phyloP scores from a whole-genome alignment of 345 rosid genomes.

The Aquilaria yunnanensis region DNA sequence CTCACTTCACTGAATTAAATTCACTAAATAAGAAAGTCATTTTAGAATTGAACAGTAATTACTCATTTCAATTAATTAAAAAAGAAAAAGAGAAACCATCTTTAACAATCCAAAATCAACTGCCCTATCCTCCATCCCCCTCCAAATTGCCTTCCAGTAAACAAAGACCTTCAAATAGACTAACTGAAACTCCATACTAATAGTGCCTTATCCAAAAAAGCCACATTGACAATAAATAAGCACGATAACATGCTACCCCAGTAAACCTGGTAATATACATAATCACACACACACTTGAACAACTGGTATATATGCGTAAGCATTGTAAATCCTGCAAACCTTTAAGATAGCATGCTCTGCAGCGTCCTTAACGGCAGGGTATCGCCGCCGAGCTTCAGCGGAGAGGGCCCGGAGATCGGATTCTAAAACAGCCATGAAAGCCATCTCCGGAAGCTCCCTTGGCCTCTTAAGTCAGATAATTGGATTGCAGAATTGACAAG shows the following conservation, averaged over 20 bases:
- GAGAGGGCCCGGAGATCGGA: conserved; percentile 99
- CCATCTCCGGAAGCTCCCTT: conserved; percentile 40
- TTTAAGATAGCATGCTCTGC: conserved; percentile 93
- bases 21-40: too few species aligned
- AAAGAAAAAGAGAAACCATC: too few species aligned
- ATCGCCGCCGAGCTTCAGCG: conserved; percentile 89
- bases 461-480: not conserved
- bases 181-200: too few species aligned
- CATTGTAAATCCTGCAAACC: conserved; percentile 28
- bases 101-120: too few species aligned
- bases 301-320: not conserved
- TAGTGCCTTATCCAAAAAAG: too few species aligned
- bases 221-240: too few species aligned
- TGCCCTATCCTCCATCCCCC: too few species aligned
- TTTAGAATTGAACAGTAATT: too few species aligned
- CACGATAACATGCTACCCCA: not conserved
- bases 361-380: conserved; percentile 90
- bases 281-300: not conserved
- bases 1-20: too few species aligned
- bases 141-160: too few species aligned
- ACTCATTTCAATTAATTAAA: too few species aligned
- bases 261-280: conserved; percentile 2
- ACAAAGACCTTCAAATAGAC: too few species aligned
- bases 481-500: not conserved
- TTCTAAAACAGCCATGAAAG: conserved; percentile 89